A percentile compares a stretch with the other conserved stretches of the same genome.
Evolutionary conservation across 1,284 basidiomycete genomes (phyloP).

Genomic region (Xanthoconium separans): DNA sequence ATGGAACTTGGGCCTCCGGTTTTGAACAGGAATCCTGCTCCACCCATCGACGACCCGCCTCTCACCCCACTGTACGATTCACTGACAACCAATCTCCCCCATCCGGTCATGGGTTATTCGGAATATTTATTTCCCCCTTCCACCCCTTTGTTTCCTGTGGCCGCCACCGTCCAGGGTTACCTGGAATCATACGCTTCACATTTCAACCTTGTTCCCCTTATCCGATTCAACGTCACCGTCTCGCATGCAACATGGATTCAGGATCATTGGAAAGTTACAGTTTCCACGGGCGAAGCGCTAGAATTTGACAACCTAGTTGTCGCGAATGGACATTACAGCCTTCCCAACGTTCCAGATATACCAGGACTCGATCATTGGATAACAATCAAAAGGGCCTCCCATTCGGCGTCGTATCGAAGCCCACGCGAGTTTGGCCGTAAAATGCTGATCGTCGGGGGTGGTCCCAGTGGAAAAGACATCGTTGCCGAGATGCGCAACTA

Average conservation of each 20-base stretch:
- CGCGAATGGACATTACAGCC: conserved; percentile 70
- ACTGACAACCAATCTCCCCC: conserved; percentile 72
- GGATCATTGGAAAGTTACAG: conserved; percentile 47
- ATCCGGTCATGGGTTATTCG: conserved; percentile 69
- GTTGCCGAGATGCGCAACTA: conserved; percentile 50
- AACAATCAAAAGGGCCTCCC: conserved; percentile 45
- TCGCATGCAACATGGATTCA: conserved; percentile 42
- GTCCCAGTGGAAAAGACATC: conserved; percentile 70
- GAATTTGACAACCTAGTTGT: conserved; percentile 64
- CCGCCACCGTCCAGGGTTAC: conserved; percentile 57
- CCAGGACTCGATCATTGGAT: conserved; percentile 64
- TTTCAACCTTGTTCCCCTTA: conserved; percentile 55
- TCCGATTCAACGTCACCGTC: conserved; percentile 55
- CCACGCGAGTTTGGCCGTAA: conserved; percentile 47
- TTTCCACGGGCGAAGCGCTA: conserved; percentile 37
- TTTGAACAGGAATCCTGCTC: conserved; percentile 53
- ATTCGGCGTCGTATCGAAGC: conserved; percentile 67
- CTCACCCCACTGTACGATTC: conserved; percentile 72
- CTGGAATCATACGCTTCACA: conserved; percentile 56
- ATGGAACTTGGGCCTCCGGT: background rate
- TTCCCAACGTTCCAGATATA: conserved; percentile 58
- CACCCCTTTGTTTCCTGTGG: conserved; percentile 65
- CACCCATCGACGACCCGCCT: conserved; percentile 51
- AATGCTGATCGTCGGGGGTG: conserved; percentile 68
- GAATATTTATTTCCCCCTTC: conserved; percentile 64